A percentile compares a stretch with the other conserved stretches of the same genome.
These are phyloP conservation scores for Psidium guajava DNA, from an alignment of 345 rosid species.

Conservation along the genomic window DNA sequence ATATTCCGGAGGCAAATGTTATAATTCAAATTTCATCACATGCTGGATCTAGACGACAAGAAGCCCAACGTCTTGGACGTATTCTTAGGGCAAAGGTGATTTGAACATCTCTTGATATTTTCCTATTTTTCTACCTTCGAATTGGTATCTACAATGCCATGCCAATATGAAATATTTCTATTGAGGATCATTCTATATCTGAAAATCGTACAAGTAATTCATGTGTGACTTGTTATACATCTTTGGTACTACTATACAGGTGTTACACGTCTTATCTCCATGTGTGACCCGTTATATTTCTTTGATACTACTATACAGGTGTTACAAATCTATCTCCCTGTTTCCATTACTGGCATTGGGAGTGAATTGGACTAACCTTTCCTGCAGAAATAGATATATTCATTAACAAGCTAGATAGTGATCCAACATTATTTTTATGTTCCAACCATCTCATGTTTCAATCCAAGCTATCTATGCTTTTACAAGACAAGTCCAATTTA, in stretches of 20 bases:
- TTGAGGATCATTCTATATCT: not conserved
- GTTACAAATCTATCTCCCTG: not conserved
- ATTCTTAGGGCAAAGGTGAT: constrained; percentile 96
- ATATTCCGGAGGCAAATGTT: constrained; percentile 98
- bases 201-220: not conserved
- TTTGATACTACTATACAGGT: not conserved
- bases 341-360: not conserved
- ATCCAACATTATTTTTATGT: not conserved
- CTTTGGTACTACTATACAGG: not conserved
- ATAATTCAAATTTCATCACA: constrained; percentile 95
- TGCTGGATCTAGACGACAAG: constrained; percentile 99
- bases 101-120: not conserved
- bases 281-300: not conserved
- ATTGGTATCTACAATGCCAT: not conserved
- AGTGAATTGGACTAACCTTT: not conserved
- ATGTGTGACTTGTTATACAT: not conserved
- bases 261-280: not conserved
- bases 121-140: not conserved
- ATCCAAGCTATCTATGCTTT: not conserved
- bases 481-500: not conserved
- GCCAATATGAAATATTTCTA: not conserved
- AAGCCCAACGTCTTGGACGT: constrained; percentile 96
- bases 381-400: not conserved
- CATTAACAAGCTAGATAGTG: not conserved
- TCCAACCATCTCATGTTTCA: not conserved